Base-by-base conservation (phyloP, 108 stramenopile genomes). In the Skeletonema menzelii region DNA sequence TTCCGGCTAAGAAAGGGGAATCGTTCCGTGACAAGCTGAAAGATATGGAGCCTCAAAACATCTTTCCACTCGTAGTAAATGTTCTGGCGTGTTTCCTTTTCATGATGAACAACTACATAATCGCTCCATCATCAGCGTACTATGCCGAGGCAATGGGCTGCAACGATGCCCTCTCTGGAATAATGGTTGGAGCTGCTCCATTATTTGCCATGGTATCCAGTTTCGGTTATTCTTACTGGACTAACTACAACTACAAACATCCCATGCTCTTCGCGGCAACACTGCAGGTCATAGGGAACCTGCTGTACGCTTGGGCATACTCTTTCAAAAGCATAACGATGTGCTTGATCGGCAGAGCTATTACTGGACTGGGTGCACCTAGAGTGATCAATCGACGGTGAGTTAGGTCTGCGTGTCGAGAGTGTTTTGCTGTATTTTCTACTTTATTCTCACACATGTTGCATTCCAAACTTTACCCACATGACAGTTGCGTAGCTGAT, bases 71-170 rank as follows among this genome's bases (percentile, higher is more conserved):
- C 11, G 24, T 84, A 34, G 70, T 94, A 47, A 95, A 93, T 59
- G 64, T 95, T 65, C 44, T 89, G 2, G 87, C 89, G 0, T 93
- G 91, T 37, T 93, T 89, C 68, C 67, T 93, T 12, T 95, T 89
- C 80, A 91, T 92, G 88, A 86, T 83, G 82, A 95, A 95, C 73
- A 89, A 91, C 65, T 92, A 93, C 79, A 88, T 95, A 28, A 87
- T 93, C 28, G 87, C 88, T 59, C 94, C 94, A n/a, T 82, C 79
- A 1, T 72, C 77, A 37, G 88, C 86, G 0, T 89, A 91, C 60
- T 95, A 95, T 69, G 85, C 91, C 56, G 87, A 86, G 44, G 86
- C 82, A 2, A 77, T 95, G 27, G 94, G 94, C 6, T 82, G 82
- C 34, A 59, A 58, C 37, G 88, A 91, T 61, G 87, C 94, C 6